phyloP scores from a whole-genome alignment of 345 rosid species.

The Camelina hispida region DNA sequence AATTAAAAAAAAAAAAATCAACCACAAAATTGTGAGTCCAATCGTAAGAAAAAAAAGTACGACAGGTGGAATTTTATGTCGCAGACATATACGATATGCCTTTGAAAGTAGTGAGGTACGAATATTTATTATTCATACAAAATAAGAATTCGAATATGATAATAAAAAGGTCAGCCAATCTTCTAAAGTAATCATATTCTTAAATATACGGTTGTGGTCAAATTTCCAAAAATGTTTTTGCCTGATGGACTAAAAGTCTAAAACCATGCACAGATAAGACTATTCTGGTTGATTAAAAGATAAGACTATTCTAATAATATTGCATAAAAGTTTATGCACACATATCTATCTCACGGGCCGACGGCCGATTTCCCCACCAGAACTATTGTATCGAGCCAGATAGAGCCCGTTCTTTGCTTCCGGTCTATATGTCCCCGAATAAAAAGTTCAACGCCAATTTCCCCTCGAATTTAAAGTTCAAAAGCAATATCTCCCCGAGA shows the following conservation, averaged over 20 bases:
- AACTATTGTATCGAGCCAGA: too few relatives aligned
- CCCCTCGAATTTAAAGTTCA: too few relatives aligned
- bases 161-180: conserved; percentile 26
- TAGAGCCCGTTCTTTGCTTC: too few relatives aligned
- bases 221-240: conserved; percentile 1
- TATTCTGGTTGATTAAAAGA: too few relatives aligned
- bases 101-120: conserved; percentile 24
- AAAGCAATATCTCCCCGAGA: too few relatives aligned
- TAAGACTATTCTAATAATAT: neutral
- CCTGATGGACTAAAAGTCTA: conserved; percentile 11
- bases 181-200: conserved; percentile 23
- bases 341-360: too few relatives aligned
- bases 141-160: conserved; percentile 24
- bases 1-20: too few relatives aligned
- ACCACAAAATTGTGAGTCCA: conserved; percentile 14
- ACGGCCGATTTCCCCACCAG: too few relatives aligned
- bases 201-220: conserved; percentile 25
- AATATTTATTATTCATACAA: conserved; percentile 25
- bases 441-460: too few relatives aligned
- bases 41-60: neutral
- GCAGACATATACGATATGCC: neutral
- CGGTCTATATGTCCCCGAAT: too few relatives aligned
- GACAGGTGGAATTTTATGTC: conserved; percentile 4
- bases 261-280: conserved; percentile 23
- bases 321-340: neutral